Percentiles rank a stretch among this genome's conserved stretches.
phyloP scores from a whole-genome alignment of 1,284 basidiomycete genomes.

The Naganishia sp. region DNA sequence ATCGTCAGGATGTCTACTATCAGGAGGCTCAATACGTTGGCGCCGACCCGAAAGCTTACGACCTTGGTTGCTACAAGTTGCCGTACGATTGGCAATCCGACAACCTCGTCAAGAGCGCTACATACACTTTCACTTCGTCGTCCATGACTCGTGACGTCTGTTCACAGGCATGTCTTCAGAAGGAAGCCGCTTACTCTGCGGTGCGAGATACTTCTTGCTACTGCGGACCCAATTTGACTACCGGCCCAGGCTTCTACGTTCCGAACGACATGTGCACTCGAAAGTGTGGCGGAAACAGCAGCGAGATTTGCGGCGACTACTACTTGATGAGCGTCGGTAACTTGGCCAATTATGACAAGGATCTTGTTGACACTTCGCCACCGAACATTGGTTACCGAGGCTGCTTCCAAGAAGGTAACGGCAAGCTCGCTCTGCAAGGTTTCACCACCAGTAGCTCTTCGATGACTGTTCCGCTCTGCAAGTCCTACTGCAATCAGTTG shows the following conservation, averaged over 20 bases:
- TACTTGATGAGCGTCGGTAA: constrained; percentile 25
- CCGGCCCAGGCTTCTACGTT: constrained; percentile 24
- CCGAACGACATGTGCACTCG: constrained; percentile 27
- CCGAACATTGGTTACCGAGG: constrained; percentile 27
- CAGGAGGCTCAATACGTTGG: constrained; percentile 15
- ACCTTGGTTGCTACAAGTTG: constrained; percentile 25
- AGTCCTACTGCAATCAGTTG: constrained; percentile 31
- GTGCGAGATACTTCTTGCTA: constrained; percentile 27
- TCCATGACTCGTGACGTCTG: constrained; percentile 38
- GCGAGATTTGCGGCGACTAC: constrained; percentile 30
- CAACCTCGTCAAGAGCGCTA: constrained; percentile 24
- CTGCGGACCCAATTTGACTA: constrained; percentile 5
- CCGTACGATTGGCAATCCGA: constrained; percentile 24
- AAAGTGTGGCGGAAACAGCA: constrained; percentile 28
- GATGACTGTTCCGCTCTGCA: constrained; percentile 29
- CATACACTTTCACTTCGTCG: constrained; percentile 33
- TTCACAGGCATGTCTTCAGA: constrained; percentile 34
- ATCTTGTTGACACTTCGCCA: constrained; percentile 8
- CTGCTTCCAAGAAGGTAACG: constrained; percentile 27
- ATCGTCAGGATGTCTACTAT: constrained; percentile 13
- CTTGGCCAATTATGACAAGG: constrained; percentile 28
- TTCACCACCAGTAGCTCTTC: constrained; percentile 13
- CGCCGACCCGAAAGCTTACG: constrained; percentile 6
- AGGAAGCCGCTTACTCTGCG: constrained; percentile 36
- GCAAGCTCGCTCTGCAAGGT: constrained; percentile 23